phyloP scores from a whole-genome alignment of 257 asterid genomes.

The Solanum habrochaites region DNA sequence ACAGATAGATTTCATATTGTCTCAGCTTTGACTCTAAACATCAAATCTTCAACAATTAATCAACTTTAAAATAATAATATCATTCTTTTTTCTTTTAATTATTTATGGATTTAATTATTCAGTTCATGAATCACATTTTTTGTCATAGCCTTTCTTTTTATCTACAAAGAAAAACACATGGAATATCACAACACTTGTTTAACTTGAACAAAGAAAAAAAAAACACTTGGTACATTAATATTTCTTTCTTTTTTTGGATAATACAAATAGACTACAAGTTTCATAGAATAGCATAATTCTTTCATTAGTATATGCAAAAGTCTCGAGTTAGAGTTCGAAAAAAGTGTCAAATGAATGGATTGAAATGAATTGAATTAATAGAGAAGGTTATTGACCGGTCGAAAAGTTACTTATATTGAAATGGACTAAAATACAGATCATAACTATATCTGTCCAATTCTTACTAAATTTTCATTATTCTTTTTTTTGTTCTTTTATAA shows the following conservation, averaged over 20 bases:
- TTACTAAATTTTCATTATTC: no score
- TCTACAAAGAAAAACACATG: background rate
- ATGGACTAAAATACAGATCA: no score
- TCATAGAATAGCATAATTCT: background rate
- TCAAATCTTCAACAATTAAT: background rate
- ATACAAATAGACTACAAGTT: background rate
- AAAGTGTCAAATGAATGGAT: no score
- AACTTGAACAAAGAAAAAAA: background rate
- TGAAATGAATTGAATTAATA: no score
- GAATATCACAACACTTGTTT: background rate
- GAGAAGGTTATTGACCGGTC: no score
- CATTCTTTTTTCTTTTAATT: background rate
- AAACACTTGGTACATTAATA: background rate
- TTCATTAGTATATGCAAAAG: background rate
- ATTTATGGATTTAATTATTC: background rate
- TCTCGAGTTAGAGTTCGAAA: background rate
- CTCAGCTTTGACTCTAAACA: background rate
- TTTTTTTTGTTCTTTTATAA: no score
- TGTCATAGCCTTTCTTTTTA: background rate
- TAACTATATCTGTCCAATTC: background rate
- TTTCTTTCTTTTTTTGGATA: background rate
- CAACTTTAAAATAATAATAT: background rate
- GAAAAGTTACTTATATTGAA: background rate
- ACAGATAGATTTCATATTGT: background rate
- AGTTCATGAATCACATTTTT: background rate